Evolutionary conservation across 305 asterid species (phyloP).

Genomic region (Solanum hybrid): DNA sequence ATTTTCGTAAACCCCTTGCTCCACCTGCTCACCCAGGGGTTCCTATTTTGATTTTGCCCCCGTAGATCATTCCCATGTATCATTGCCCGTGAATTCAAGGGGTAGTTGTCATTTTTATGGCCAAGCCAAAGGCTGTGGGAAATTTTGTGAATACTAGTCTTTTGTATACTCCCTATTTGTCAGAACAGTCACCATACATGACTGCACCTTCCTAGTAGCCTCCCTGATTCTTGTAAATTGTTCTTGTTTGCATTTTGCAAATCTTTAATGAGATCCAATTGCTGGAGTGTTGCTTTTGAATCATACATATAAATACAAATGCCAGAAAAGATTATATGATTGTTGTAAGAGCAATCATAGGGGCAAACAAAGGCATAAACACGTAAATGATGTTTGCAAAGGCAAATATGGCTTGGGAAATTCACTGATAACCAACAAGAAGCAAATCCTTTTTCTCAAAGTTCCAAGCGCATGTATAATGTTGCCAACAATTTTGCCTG

Average conservation of each 20-base stretch:
- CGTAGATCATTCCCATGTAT: constrained; percentile 22
- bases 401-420: neutral
- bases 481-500: neutral
- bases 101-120: constrained; percentile 38
- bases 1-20: neutral
- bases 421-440: neutral
- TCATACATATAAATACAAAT: neutral
- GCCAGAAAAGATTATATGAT: neutral
- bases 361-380: neutral
- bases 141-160: constrained; percentile 49
- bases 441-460: neutral
- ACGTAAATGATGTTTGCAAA: neutral
- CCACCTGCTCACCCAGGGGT: constrained; percentile 16
- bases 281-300: neutral
- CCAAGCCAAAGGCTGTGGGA: constrained; percentile 59
- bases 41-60: constrained; percentile 21
- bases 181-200: constrained; percentile 11
- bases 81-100: constrained; percentile 17
- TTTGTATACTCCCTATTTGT: constrained; percentile 12
- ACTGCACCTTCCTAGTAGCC: constrained; percentile 10
- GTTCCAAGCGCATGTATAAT: neutral
- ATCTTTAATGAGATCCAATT: neutral
- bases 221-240: constrained; percentile 14
- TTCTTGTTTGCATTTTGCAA: neutral
- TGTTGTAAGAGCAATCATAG: neutral